Evolutionary conservation across 2,329 filamentous ascomycete genomes (phyloP).

Genomic region (Apiospora malaysiana): DNA sequence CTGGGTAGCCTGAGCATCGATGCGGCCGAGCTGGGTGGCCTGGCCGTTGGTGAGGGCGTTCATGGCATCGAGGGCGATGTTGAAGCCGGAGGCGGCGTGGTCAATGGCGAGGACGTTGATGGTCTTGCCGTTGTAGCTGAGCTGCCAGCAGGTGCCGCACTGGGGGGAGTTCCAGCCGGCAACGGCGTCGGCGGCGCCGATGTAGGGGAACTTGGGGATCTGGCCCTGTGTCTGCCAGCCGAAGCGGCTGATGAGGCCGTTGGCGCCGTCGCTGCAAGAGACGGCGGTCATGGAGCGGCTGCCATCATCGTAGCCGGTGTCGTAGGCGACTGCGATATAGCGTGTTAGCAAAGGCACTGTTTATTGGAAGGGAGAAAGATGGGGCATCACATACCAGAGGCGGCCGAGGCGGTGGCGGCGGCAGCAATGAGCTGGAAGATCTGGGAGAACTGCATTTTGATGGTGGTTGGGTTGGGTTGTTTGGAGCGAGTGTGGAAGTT

Average conservation of each 20-base stretch:
- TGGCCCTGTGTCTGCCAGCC: conserved; percentile 61
- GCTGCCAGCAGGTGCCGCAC: conserved; percentile 66
- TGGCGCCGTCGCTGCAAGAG: conserved; percentile 70
- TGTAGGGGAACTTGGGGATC: conserved; percentile 57
- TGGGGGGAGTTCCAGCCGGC: conserved; percentile 59
- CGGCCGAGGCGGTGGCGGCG: conserved; percentile 35
- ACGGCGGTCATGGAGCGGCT: conserved; percentile 60
- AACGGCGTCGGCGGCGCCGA: conserved; percentile 61
- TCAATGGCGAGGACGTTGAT: conserved; percentile 65
- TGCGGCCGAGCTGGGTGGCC: conserved; percentile 54
- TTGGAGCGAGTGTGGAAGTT: conserved; percentile 19
- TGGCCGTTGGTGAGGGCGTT: conserved; percentile 60
- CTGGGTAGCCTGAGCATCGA: conserved; percentile 56
- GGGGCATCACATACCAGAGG: conserved; percentile 31
- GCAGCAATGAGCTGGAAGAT: conserved; percentile 36
- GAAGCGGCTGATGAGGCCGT: conserved; percentile 69
- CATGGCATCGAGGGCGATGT: conserved; percentile 62
- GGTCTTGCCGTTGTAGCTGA: conserved; percentile 56
- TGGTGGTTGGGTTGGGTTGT: conserved; percentile 14
- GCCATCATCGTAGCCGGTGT: conserved; percentile 71
- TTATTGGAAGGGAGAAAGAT: too few relatives aligned
- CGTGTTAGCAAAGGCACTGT: too few relatives aligned
- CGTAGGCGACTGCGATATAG: conserved; percentile 67
- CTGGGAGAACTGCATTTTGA: conserved; percentile 39
- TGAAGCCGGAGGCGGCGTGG: conserved; percentile 55